Base-by-base conservation (phyloP, 805 yeast species). In the Candida dajiaensis region DNA sequence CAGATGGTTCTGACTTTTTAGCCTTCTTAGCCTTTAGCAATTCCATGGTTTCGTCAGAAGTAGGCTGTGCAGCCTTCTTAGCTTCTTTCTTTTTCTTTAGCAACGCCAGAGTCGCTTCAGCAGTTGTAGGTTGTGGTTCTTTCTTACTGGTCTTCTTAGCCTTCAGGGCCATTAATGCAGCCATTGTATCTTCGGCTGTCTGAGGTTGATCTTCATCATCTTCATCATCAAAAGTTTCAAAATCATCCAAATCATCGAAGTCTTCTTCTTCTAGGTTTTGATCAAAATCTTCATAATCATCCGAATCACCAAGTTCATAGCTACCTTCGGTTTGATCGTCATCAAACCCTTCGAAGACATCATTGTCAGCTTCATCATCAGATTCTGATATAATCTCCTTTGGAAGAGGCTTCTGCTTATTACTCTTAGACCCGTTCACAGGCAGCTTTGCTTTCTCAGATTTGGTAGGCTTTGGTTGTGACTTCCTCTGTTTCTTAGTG, bases 171-270 rank as follows among this genome's bases (percentile, higher is more conserved):
- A 64, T 71, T 45, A 74, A 56, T 4, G 73, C 69, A 2, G 66
- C 72, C 70, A 70, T 69, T 2, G 75, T 75, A 40, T 71, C 75
- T 41, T 65, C 74, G 1, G 63, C 71, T 12, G 68, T 64, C 53
- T 65, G 65, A 7, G 64, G 64, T 40, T 57, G 63, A 23, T 59
- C 55, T 5, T 61, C 68, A 8, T 56, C 55, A 25, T 33, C 45
- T 23, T 48, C 55, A 23, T 48, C 59, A 23, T 20, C 46, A 42
- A 41, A 47, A 3, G 41, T 42, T 29, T 53, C 57, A 11, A 48
- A 57, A 28, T 52, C 54, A 38, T 49, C 50, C 18, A 50, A 57
- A 38, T 43, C 46, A 22, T 55, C 57, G 9, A 51, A 49, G 13
- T 40, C 48, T 25, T 53, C 63, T 18, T 54, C 54, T 20, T 53